A percentile compares a stretch with the other conserved stretches of the same genome.
These are phyloP conservation scores for Volvox reticuliferus DNA, from an alignment of 139 green algal species.

Conservation along the genomic window DNA sequence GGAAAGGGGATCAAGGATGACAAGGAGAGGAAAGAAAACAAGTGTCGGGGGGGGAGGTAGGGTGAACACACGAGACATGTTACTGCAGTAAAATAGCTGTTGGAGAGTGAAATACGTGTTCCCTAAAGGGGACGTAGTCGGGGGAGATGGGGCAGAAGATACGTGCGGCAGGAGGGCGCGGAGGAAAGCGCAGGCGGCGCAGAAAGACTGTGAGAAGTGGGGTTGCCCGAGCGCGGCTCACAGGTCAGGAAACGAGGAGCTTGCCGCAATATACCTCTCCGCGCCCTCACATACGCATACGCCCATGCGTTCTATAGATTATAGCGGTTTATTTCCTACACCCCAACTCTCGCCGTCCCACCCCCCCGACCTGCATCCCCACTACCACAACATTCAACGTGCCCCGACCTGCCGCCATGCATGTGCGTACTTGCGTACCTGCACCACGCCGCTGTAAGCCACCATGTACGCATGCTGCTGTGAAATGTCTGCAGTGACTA, in stretches of 20 bases:
- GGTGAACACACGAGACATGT: not conserved
- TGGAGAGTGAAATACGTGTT: too few relatives aligned
- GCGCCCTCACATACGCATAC: not conserved
- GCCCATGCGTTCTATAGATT: not conserved
- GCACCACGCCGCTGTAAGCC: conserved; percentile 57
- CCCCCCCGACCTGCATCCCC: not conserved
- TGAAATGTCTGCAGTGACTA: conserved; percentile 69
- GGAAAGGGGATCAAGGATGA: not conserved
- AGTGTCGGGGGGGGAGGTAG: too few relatives aligned
- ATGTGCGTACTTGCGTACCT: conserved; percentile 47
- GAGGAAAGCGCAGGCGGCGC: not conserved
- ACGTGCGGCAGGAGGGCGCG: not conserved
- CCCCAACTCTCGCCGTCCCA: not conserved
- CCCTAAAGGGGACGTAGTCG: too few relatives aligned
- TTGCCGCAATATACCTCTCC: not conserved
- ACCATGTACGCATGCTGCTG: conserved; percentile 77
- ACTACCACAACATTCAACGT: too few relatives aligned
- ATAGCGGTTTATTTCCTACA: not conserved
- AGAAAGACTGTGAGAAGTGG: too few relatives aligned
- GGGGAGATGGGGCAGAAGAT: not conserved
- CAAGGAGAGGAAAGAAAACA: too few relatives aligned
- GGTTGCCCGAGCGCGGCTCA: too few relatives aligned
- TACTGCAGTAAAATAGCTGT: too few relatives aligned
- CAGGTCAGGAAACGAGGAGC: too few relatives aligned
- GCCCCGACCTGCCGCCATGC: too few relatives aligned